Conservation (phyloP, 345 rosid genomes). For the Luvunga scandens region DNA sequence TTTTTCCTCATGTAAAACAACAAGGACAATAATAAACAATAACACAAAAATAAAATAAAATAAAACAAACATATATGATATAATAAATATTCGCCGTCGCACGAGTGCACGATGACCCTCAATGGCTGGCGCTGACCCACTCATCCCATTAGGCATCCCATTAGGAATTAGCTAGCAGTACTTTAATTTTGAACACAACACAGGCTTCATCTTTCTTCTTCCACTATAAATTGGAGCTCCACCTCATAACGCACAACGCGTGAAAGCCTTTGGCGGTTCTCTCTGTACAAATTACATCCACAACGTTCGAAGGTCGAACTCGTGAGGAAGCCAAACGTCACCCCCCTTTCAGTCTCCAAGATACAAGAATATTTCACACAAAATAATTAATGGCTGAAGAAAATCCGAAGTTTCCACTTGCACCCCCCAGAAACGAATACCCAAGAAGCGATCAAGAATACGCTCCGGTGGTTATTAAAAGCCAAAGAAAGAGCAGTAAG, state of each 20-base stretch:
- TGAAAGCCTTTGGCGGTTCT: neutral
- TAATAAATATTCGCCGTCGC: no score
- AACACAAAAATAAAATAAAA: no score
- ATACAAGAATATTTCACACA: neutral
- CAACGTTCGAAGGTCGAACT: no score
- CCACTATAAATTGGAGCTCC: neutral
- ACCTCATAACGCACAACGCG: neutral
- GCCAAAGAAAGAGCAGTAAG: constrained; percentile 31
- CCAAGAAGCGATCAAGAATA: constrained; percentile 41
- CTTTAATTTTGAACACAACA: neutral
- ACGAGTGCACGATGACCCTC: neutral
- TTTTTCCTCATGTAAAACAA: neutral
- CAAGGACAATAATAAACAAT: no score
- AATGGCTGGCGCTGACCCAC: neutral
- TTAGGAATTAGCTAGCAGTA: neutral
- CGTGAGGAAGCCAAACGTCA: neutral
- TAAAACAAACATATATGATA: neutral
- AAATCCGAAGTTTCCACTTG: constrained; percentile 23
- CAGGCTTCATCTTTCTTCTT: neutral
- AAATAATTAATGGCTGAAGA: constrained; percentile 23
- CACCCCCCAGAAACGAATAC: constrained; percentile 23
- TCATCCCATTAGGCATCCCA: neutral
- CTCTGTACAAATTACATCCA: no score
- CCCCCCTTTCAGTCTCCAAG: neutral
- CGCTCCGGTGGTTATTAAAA: neutral